Evolutionary conservation across 2,329 filamentous ascomycete species (phyloP).

Genomic region (Aspergillus aculeatus): DNA sequence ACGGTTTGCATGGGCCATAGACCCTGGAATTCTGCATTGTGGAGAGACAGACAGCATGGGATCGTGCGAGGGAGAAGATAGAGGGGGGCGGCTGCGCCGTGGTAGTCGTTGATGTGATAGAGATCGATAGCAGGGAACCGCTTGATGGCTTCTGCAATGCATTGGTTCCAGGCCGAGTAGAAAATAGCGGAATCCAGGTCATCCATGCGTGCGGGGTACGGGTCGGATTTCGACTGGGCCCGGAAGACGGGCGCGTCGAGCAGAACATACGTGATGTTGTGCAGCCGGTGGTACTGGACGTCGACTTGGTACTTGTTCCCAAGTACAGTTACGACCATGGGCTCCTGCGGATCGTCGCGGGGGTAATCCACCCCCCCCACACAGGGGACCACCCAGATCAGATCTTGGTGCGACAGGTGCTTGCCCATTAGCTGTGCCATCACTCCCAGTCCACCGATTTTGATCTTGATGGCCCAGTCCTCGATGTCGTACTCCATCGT

Average conservation of each 20-base stretch:
- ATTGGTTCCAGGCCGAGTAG: constrained; percentile 69
- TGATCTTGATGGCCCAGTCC: constrained; percentile 68
- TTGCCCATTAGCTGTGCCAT: constrained; percentile 69
- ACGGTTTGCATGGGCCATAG: constrained; percentile 64
- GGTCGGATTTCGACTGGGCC: constrained; percentile 59
- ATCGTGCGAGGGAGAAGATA: constrained; percentile 63
- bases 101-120: constrained; percentile 66
- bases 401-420: constrained; percentile 61
- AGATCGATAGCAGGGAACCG: constrained; percentile 61
- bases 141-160: constrained; percentile 61
- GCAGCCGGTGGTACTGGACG: constrained; percentile 61
- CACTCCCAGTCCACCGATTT: constrained; percentile 67
- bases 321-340: constrained; percentile 62
- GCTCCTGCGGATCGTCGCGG: constrained; percentile 55
- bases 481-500: constrained; percentile 72
- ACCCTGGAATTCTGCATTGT: constrained; percentile 68
- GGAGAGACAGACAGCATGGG: constrained; percentile 61
- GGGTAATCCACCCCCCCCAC: constrained; percentile 65
- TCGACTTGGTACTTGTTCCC: constrained; percentile 60
- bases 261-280: constrained; percentile 67
- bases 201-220: constrained; percentile 67
- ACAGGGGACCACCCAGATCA: constrained; percentile 62
- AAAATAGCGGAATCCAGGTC: constrained; percentile 65
- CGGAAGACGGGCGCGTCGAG: constrained; percentile 66
- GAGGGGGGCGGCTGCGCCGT: constrained; percentile 61